Base-by-base conservation (phyloP, 768 basidiomycete species). In the Auricularia cornea region DNA sequence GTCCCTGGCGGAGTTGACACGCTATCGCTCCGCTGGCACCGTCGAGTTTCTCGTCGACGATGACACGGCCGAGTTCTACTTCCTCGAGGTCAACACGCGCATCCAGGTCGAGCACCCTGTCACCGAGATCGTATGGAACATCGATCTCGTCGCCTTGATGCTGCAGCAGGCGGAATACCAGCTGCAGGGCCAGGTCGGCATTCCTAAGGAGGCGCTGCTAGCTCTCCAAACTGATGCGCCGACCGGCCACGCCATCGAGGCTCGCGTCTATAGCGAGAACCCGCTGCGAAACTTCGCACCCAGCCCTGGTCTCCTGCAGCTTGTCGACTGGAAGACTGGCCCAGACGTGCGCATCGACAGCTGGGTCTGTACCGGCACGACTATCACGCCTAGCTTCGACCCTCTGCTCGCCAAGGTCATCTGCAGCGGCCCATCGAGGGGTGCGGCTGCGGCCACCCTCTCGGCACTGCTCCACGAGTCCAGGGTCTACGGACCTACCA, bases 71-170 rank as follows among this genome's bases (percentile, higher is more conserved):
- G 68, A 76, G 1, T 87, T 86, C 72, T 88, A 78, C 74, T 90
- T 89, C 64, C 76, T 90, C 14, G 87, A 90, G 70, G 84, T 89
- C 82, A 89, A 90, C 65, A 84, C 85, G 0, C 78, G 86, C 10
- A 80, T 87, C 54, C 85, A 86, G 69, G 86, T 89, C 20, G 87
- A 89, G 71, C 87, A 90, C 64, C 78, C 84, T 1, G 77, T 89
- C 33, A 88, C 86, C 0, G 86, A 88, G 71, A 38, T 38, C 35
- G 35, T 38, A 38, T 38, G 35, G 35, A 20, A 48, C 4, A 77
- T 88, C 41, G 87, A 89, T 66, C 74, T 89, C 14, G 82, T 89
- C 16, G 78, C 81, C 61, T 72, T 89, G 54, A 88, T 88, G 86
- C 79, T 88, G 26, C 74, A 77, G 4, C 85, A 86, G 73, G 85